These are phyloP conservation scores for Solanum etuberosum DNA, from an alignment of 257 asterid genomes.

Conservation along the genomic window DNA sequence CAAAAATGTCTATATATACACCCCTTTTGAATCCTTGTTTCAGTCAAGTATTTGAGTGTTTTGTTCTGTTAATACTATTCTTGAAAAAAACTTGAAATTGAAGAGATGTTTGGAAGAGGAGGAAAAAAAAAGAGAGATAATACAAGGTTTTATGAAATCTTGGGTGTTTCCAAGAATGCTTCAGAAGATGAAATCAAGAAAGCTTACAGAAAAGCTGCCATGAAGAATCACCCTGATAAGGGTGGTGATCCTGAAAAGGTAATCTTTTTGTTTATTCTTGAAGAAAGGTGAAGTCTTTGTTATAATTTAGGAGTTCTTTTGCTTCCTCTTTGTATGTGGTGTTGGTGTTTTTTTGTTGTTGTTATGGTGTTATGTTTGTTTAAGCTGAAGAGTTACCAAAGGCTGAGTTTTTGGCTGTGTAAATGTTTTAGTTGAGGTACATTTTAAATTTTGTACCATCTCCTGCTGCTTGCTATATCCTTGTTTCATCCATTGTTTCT, in stretches of 20 bases:
- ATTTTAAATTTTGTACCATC: not conserved
- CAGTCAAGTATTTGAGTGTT: not conserved
- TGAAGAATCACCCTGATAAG: constrained; percentile 81
- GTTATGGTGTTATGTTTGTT: not conserved
- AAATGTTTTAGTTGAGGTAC: not conserved
- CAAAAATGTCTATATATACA: not conserved
- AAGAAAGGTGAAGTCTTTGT: not conserved
- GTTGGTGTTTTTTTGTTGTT: not conserved
- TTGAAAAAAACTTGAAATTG: not conserved
- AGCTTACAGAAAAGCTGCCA: constrained; percentile 77
- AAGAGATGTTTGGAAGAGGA: constrained; percentile 52
- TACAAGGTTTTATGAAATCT: constrained; percentile 29
- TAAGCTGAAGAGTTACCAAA: not conserved
- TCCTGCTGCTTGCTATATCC: not conserved
- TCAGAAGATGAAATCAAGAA: constrained; percentile 65
- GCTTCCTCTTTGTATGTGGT: not conserved
- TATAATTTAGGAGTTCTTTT: not conserved
- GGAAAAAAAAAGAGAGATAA: constrained; percentile 44
- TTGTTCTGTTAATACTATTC: not conserved
- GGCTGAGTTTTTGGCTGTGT: not conserved
- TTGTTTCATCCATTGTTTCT: not conserved
- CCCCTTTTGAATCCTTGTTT: not conserved
- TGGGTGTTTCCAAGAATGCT: constrained; percentile 57
- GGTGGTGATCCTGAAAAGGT: constrained; percentile 96
- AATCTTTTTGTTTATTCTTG: not conserved